Evolutionary conservation across 192 early-diverging fungal genomes (phyloP), one percentile per base, ranked within the genome.

Genomic region (Coemansia sp.): DNA sequence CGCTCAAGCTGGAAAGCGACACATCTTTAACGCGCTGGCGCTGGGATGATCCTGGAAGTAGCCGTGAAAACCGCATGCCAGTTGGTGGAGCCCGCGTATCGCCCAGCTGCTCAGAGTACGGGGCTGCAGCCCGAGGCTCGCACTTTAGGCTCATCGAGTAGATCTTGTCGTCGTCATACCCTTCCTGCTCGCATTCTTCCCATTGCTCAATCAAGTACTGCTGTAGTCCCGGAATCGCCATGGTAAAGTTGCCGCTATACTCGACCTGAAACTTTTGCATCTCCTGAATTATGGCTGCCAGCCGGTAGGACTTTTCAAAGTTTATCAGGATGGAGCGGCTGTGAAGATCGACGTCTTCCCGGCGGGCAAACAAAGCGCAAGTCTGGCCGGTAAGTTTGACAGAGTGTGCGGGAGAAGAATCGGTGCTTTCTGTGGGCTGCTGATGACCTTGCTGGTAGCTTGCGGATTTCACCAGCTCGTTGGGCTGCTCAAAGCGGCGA

Each of bases 231-330:
- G 79, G 74, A 6, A 77, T 76, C 14, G 69, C 73, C 53, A 71
- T 72, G 21, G 73, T 63, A 39, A 79, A 79, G 40, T 79, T 79
- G 58, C 76, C 76, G 45, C 73, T 81, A 37, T 90, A 93, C 31
- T 85, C 81, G 9, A 85, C 61, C 64, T 93, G 90, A 60, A 89
- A 93, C 54, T 83, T 81, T 58, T 84, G 82, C 42, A 93, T 72
- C 53, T 93, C 90, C 40, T 71, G 65, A 45, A 93, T 85, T 8
- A 89, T 79, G 6, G 66, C 62, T 0, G 82, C 73, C 9, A 82
- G 63, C 14, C 83, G 82, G 51, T 84, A 72, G 53, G 85, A 81
- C 50, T 93, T 93, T 65, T 88, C 86, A 74, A 93, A 91, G 64
- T 93, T 93, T 62, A 93, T 85, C 23, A 90, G 76, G n/a, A 69